These are phyloP conservation scores for Penicillium expansum DNA, from an alignment of 2,329 filamentous ascomycete genomes.

Conservation along the genomic window DNA sequence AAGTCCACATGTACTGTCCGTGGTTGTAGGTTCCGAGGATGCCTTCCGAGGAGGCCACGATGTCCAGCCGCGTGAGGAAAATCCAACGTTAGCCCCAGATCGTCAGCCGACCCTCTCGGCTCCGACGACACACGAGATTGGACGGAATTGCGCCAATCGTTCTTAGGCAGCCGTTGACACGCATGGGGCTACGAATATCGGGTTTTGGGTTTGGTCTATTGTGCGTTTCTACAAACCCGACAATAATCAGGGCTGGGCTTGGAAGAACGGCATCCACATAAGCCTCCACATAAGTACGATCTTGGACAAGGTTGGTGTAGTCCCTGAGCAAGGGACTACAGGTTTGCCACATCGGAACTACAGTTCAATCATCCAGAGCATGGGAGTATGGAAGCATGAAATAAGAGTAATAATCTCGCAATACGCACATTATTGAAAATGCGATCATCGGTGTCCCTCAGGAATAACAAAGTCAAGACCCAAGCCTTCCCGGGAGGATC, in stretches of 20 bases:
- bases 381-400: not conserved
- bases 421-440: constrained; percentile 1
- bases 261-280: not conserved
- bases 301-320: not conserved
- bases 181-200: not conserved
- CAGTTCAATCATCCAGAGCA: not conserved
- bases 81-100: constrained; percentile 3
- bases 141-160: not conserved
- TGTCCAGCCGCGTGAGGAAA: not conserved
- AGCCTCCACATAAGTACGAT: not conserved
- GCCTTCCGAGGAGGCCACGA: constrained; percentile 5
- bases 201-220: not conserved
- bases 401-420: not conserved
- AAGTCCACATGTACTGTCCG: not conserved
- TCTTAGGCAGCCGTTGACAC: not conserved
- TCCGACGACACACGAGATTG: not conserved
- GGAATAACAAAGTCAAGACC: not conserved
- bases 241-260: not conserved
- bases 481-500: not conserved
- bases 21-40: not conserved
- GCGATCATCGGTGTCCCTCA: constrained; percentile 1
- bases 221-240: not conserved
- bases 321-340: not conserved
- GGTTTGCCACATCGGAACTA: not conserved
- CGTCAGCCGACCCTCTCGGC: constrained; percentile 7